Conservation (phyloP, 495 filamentous ascomycete species). For the Aspergillus olivimuriae region DNA sequence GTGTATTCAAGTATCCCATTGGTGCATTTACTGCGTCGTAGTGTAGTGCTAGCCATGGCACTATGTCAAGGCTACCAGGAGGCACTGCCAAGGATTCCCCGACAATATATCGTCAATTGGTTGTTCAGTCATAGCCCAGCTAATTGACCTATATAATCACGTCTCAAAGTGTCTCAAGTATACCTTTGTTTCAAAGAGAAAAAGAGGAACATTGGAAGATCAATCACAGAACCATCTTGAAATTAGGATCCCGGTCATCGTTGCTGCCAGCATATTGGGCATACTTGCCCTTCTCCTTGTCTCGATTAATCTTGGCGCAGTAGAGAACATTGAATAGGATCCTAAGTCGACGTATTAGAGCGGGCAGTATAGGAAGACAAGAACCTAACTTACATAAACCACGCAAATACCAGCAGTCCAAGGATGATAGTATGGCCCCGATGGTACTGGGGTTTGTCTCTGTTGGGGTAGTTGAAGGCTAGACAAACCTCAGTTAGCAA, state of each 20-base stretch:
- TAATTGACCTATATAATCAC: too few species aligned
- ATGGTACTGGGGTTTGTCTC: conserved; percentile 40
- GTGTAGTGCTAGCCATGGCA: too few species aligned
- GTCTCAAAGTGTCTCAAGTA: too few species aligned
- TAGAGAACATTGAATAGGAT: conserved; percentile 58
- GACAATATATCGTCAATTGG: too few species aligned
- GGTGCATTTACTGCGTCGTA: too few species aligned
- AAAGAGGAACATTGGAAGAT: neutral
- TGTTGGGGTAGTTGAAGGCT: conserved; percentile 54
- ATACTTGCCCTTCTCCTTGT: conserved; percentile 59
- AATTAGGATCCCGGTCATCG: conserved; percentile 62
- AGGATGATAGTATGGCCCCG: conserved; percentile 56
- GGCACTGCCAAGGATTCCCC: too few species aligned
- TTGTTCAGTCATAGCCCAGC: too few species aligned
- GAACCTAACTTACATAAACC: conserved; percentile 53
- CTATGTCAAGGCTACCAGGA: too few species aligned
- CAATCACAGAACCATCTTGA: conserved; percentile 52
- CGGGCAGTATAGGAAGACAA: neutral
- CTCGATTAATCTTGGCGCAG: conserved; percentile 59
- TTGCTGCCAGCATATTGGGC: conserved; percentile 49
- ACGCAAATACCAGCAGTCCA: conserved; percentile 50
- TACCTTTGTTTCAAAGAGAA: too few species aligned
- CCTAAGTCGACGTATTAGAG: conserved; percentile 22
- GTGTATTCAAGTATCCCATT: too few species aligned
- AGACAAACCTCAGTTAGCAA: conserved; percentile 1